These are phyloP conservation scores for Verticillium isaacii DNA, from an alignment of 2,329 filamentous ascomycete genomes.

Conservation along the genomic window DNA sequence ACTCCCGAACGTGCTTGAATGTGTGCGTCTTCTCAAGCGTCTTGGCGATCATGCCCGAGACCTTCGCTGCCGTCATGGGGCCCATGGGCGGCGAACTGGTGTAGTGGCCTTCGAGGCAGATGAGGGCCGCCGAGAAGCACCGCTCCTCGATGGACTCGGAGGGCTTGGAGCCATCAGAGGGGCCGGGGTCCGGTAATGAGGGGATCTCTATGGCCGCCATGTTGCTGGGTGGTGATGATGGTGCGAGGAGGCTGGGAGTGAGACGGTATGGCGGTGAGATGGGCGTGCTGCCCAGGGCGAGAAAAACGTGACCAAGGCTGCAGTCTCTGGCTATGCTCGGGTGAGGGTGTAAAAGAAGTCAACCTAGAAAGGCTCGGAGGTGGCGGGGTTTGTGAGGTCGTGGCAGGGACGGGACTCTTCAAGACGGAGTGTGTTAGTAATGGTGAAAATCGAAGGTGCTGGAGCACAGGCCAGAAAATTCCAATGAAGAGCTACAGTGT, in stretches of 20 bases:
- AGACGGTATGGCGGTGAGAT: background rate
- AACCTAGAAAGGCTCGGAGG: background rate
- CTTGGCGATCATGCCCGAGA: constrained; percentile 53
- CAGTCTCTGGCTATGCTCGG: background rate
- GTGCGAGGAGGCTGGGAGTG: background rate
- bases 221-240: background rate
- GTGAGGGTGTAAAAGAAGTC: background rate
- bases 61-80: constrained; percentile 46
- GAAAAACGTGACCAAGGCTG: background rate
- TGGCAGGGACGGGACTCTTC: background rate
- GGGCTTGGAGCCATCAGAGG: constrained; percentile 19
- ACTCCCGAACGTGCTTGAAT: constrained; percentile 56
- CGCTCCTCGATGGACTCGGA: constrained; percentile 57
- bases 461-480: background rate
- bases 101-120: constrained; percentile 59
- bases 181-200: constrained; percentile 8
- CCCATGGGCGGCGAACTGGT: constrained; percentile 53
- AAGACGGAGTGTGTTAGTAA: background rate
- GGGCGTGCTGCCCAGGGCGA: background rate
- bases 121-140: constrained; percentile 55
- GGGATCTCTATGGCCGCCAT: constrained; percentile 12
- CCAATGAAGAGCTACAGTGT: background rate
- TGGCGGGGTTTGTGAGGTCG: background rate
- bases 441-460: background rate
- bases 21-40: constrained; percentile 62